These are phyloP conservation scores for Physcomitrium patens DNA, from an alignment of 225 moss, liverwort and hornwort species.

Conservation along the genomic window DNA sequence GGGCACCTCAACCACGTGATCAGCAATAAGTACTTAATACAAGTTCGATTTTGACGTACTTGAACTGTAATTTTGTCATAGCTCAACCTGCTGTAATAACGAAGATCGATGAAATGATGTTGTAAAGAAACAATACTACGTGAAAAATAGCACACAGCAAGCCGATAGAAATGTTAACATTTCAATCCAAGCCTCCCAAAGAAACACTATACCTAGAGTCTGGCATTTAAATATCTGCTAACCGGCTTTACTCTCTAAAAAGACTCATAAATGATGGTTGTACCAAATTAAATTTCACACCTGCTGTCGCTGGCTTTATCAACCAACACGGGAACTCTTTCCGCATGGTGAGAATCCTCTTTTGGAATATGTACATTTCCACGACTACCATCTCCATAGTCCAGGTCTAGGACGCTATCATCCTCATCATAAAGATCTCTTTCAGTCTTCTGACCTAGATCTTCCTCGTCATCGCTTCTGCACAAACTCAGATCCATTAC, in stretches of 20 bases:
- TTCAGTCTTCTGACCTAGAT: constrained; percentile 60
- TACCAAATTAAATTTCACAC: constrained; percentile 34
- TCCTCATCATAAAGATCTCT: constrained; percentile 65
- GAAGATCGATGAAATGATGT: background rate
- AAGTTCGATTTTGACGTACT: constrained; percentile 17
- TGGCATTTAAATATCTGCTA: background rate
- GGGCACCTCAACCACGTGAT: constrained; percentile 16
- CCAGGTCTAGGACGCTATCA: constrained; percentile 59
- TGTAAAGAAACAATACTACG: constrained; percentile 3
- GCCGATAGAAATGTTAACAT: constrained; percentile 12
- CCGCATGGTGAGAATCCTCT: constrained; percentile 59
- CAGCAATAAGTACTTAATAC: constrained; percentile 20
- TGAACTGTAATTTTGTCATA: constrained; percentile 14
- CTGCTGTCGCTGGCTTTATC: constrained; percentile 64
- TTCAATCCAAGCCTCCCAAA: constrained; percentile 1
- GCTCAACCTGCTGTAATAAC: background rate
- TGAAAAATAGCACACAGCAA: constrained; percentile 11
- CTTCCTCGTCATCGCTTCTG: constrained; percentile 78
- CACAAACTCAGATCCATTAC: constrained; percentile 17
- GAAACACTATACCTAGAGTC: background rate
- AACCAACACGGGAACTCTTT: constrained; percentile 49
- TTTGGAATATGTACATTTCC: constrained; percentile 52
- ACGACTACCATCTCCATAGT: constrained; percentile 41
- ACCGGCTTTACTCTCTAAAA: background rate
- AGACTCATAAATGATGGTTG: background rate